phyloP scores from a whole-genome alignment of 805 yeast genomes.

The Cyberlindnera maritima region DNA sequence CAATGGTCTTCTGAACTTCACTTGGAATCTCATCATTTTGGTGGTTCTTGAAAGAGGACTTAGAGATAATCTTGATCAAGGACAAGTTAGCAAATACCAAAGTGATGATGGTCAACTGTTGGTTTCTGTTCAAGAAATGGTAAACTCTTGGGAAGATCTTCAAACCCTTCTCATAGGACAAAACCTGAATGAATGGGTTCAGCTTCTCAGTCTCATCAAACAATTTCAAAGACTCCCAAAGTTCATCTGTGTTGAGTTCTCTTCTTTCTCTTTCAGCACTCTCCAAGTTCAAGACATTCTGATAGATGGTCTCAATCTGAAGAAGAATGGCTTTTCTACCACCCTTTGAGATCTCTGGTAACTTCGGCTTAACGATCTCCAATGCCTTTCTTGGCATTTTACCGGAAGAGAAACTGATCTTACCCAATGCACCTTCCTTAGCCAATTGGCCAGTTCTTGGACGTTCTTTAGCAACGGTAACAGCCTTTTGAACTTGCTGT shows the following conservation, averaged over 20 bases:
- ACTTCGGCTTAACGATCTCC: slow-evolving; percentile 55
- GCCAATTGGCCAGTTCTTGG: slow-evolving; percentile 60
- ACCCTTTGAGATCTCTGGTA: slow-evolving; percentile 28
- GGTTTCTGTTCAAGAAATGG: slow-evolving; percentile 74
- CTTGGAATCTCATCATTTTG: slow-evolving; percentile 50
- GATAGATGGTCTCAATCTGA: slow-evolving; percentile 75
- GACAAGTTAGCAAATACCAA: slow-evolving; percentile 78
- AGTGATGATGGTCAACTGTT: slow-evolving; percentile 72
- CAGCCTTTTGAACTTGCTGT: slow-evolving; percentile 96
- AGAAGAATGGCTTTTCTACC: slow-evolving; percentile 55
- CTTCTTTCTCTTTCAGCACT: slow-evolving; percentile 62
- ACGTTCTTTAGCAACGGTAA: slow-evolving; percentile 89
- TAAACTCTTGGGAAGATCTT: slow-evolving; percentile 86
- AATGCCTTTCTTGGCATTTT: slow-evolving; percentile 87
- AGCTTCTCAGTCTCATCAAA: slow-evolving; percentile 50
- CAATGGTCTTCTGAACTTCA: slow-evolving; percentile 57
- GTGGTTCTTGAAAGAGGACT: slow-evolving; percentile 76
- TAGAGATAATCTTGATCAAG: slow-evolving; percentile 69
- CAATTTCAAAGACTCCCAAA: slow-evolving; percentile 80
- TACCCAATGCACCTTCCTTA: slow-evolving; percentile 86
- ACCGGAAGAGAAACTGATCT: slow-evolving; percentile 72
- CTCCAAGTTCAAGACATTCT: slow-evolving; percentile 75
- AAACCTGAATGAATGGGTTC: slow-evolving; percentile 78
- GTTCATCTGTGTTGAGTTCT: slow-evolving; percentile 42
- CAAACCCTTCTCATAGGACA: slow-evolving; percentile 83